These are phyloP conservation scores for Poronia punctata DNA, from an alignment of 495 filamentous ascomycete genomes.

Conservation along the genomic window DNA sequence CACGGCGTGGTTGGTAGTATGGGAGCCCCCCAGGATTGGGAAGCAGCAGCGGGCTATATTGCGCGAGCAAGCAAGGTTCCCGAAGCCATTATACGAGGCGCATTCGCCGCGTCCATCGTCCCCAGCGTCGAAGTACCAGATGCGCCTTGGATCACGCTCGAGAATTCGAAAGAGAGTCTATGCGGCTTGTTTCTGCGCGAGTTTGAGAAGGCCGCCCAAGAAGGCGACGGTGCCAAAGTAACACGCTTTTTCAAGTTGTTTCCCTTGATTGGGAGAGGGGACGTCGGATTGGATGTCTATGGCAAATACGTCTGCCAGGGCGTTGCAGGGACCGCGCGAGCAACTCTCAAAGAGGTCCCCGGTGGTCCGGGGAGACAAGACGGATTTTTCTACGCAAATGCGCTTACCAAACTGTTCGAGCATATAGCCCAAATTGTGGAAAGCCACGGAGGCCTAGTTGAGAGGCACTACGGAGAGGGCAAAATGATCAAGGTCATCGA, in stretches of 20 bases:
- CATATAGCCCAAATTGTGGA: slow-evolving; percentile 96
- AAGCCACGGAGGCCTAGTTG: slow-evolving; percentile 79
- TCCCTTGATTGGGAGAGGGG: slow-evolving; percentile 82
- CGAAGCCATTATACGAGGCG: slow-evolving; percentile 64
- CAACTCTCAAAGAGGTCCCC: slow-evolving; percentile 61
- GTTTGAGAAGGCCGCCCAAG: slow-evolving; percentile 86
- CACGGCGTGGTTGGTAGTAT: slow-evolving; percentile 92
- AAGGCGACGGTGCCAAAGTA: slow-evolving; percentile 76
- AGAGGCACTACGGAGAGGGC: slow-evolving; percentile 83
- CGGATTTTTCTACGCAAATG: slow-evolving; percentile 86
- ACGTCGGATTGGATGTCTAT: slow-evolving; percentile 89
- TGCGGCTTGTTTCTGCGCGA: slow-evolving; percentile 87
- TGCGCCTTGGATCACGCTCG: slow-evolving; percentile 77
- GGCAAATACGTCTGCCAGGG: slow-evolving; percentile 92
- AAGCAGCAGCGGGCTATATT: slow-evolving; percentile 86
- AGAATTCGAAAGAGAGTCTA: slow-evolving; percentile 76
- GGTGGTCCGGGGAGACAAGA: slow-evolving; percentile 48
- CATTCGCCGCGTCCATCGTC: slow-evolving; percentile 89
- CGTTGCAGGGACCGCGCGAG: slow-evolving; percentile 73
- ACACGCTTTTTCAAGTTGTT: slow-evolving; percentile 98
- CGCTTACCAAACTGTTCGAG: slow-evolving; percentile 86
- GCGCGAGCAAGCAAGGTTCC: slow-evolving; percentile 76
- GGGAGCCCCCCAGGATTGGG: slow-evolving; percentile 98
- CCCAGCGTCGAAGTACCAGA: slow-evolving; percentile 94
- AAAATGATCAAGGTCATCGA: slow-evolving; percentile 97